A percentile compares a stretch with the other conserved stretches of the same genome.
These are phyloP conservation scores for Asclepias syriaca DNA, from an alignment of 257 asterid genomes.

Conservation along the genomic window DNA sequence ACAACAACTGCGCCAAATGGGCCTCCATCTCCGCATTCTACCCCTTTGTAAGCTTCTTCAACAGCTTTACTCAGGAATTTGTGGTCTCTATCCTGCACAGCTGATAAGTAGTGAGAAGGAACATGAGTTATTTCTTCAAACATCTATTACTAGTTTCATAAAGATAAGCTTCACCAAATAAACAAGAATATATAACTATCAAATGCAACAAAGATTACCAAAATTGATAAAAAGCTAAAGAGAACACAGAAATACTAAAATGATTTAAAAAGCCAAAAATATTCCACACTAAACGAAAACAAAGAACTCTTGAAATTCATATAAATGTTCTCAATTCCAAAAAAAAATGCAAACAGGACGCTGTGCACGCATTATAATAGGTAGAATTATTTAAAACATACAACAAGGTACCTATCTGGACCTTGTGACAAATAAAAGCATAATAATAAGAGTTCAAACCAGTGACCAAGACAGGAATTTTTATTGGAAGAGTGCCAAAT, in stretches of 20 bases:
- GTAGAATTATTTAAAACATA: neutral
- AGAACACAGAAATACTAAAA: neutral
- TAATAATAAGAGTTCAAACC: neutral
- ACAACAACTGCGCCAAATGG: conserved; percentile 99
- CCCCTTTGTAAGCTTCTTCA: conserved; percentile 97
- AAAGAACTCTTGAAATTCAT: too few relatives aligned
- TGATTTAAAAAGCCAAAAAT: neutral
- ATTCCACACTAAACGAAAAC: neutral
- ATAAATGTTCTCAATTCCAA: neutral
- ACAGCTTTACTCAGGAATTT: conserved; percentile 83
- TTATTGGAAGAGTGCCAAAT: neutral
- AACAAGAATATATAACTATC: neutral
- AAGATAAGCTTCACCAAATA: neutral
- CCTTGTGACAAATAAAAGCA: neutral
- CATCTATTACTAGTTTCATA: neutral
- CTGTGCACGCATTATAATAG: neutral
- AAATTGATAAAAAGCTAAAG: neutral
- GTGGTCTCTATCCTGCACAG: conserved; percentile 88
- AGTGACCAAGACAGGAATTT: neutral
- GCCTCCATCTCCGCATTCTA: conserved; percentile 92
- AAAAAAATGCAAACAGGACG: neutral
- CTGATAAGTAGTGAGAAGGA: conserved; percentile 32
- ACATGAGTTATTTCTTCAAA: neutral
- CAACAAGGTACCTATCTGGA: neutral
- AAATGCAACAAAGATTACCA: neutral